These are phyloP conservation scores for Sporisorium sorghi DNA, from an alignment of 1,284 basidiomycete genomes.

Conservation along the genomic window DNA sequence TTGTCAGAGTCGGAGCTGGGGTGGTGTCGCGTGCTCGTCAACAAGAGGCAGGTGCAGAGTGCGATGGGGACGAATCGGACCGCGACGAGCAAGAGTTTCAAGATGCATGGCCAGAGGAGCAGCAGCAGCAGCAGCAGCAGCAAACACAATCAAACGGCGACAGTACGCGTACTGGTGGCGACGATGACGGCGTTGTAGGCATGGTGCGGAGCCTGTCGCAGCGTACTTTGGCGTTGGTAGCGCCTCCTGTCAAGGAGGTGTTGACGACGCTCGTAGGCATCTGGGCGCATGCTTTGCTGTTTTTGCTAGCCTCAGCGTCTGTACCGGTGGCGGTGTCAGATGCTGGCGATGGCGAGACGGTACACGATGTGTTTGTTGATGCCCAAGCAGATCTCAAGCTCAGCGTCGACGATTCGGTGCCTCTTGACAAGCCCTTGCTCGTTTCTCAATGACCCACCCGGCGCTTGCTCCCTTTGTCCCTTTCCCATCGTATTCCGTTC, in stretches of 20 bases:
- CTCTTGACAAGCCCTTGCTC: background rate
- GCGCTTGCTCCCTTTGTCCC: background rate
- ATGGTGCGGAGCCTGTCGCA: slow-evolving; percentile 32
- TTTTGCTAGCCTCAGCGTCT: slow-evolving; percentile 12
- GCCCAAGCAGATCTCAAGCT: slow-evolving; percentile 11
- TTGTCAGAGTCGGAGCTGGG: slow-evolving; percentile 31
- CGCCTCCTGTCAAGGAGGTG: slow-evolving; percentile 17
- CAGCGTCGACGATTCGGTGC: slow-evolving; percentile 4
- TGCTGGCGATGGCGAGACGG: background rate
- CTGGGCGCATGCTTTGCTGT: slow-evolving; percentile 33
- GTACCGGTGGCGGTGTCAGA: background rate
- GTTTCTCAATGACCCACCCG: background rate
- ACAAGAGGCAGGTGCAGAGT: slow-evolving; percentile 4
- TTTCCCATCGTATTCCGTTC: background rate
- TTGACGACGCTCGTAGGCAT: slow-evolving; percentile 22
- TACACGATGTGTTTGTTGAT: slow-evolving; percentile 8
- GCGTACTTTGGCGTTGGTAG: slow-evolving; percentile 19
- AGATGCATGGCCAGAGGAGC: slow-evolving; percentile 14
- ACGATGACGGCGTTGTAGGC: slow-evolving; percentile 8
- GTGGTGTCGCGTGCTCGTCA: background rate
- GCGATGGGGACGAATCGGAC: slow-evolving; percentile 4
- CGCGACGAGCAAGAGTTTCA: slow-evolving; percentile 12
- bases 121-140: background rate
- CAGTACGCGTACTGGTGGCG: background rate
- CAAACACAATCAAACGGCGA: background rate